phyloP scores from a whole-genome alignment of 371 early-diverging fungal genomes.

The Haplosporangium sp. region DNA sequence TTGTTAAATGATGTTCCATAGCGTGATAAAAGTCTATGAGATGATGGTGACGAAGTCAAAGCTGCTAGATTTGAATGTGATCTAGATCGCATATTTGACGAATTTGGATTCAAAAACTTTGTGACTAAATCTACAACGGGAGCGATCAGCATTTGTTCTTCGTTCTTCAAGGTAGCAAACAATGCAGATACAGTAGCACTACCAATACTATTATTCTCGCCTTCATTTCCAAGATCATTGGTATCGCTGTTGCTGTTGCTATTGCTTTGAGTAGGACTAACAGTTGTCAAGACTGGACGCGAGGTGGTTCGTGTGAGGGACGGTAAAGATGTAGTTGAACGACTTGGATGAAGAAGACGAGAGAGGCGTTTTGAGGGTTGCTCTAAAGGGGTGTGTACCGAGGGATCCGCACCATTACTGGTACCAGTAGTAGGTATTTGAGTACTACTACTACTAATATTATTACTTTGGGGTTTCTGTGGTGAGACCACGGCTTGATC shows the following conservation, averaged over 20 bases:
- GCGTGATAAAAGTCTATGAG: not conserved
- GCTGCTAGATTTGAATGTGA: slow-evolving; percentile 21
- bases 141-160: not conserved
- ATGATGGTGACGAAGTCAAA: not conserved
- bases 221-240: not conserved
- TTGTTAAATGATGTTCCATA: not conserved
- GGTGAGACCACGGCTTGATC: not conserved
- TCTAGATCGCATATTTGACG: slow-evolving; percentile 10
- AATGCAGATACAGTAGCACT: not conserved
- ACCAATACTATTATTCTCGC: not conserved
- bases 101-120: slow-evolving; percentile 25
- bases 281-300: slow-evolving; percentile 24
- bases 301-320: slow-evolving; percentile 34
- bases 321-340: slow-evolving; percentile 27
- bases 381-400: too few relatives aligned
- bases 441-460: too few relatives aligned
- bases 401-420: too few relatives aligned
- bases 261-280: not conserved
- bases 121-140: slow-evolving; percentile 27
- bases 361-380: slow-evolving; percentile 21
- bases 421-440: not conserved
- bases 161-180: not conserved
- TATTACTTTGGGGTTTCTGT: not conserved
- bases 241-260: not conserved
- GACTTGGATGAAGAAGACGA: slow-evolving; percentile 32